phyloP scores from a whole-genome alignment of 179 eudicot species.

The Beta corolliflora region DNA sequence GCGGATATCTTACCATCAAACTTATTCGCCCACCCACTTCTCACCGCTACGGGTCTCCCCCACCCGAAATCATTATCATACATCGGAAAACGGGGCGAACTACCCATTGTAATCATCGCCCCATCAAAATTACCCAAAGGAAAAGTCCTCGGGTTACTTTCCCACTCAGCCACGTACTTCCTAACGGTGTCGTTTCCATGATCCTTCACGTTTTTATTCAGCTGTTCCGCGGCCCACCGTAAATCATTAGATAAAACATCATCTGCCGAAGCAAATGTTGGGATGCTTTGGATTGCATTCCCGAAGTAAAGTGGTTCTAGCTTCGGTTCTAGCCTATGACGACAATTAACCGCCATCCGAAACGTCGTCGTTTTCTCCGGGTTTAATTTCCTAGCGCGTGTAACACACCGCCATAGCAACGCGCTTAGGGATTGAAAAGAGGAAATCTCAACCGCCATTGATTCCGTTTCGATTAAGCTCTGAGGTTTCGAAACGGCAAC shows the following conservation, averaged over 20 bases:
- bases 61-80: constrained; percentile 94
- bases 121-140: constrained; percentile 93
- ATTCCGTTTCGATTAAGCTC: constrained; percentile 24
- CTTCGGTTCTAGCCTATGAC: constrained; percentile 75
- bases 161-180: constrained; percentile 67
- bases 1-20: constrained; percentile 93
- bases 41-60: constrained; percentile 71
- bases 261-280: constrained; percentile 57
- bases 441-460: constrained; percentile 55
- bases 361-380: constrained; percentile 64
- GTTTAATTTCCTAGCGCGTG: constrained; percentile 65
- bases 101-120: constrained; percentile 93
- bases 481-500: constrained; percentile 30
- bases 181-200: constrained; percentile 72
- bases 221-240: constrained; percentile 73
- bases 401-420: constrained; percentile 81
- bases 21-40: constrained; percentile 82
- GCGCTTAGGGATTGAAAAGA: constrained; percentile 82
- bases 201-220: constrained; percentile 69
- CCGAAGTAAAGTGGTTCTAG: constrained; percentile 82
- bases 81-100: constrained; percentile 96
- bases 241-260: constrained; percentile 59
- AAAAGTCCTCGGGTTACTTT: constrained; percentile 66
- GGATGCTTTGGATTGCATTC: constrained; percentile 88
- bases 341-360: constrained; percentile 92